phyloP scores from a whole-genome alignment of 176 grass and related monocot genomes.

The Carex littledalei region DNA sequence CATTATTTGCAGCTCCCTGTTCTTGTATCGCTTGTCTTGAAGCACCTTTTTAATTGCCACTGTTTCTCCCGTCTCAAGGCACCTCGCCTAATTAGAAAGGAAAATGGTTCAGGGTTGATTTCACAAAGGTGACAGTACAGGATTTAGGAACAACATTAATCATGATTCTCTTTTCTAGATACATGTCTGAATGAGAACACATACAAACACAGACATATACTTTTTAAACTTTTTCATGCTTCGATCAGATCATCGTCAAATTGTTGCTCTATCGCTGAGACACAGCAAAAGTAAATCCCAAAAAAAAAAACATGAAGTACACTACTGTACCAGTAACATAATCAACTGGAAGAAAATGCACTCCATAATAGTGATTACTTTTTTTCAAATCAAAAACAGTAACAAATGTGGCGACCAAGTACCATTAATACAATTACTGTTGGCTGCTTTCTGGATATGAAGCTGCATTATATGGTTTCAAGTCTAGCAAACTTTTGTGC shows the following conservation, averaged over 20 bases:
- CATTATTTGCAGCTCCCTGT: slow-evolving; percentile 73
- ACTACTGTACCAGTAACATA: not conserved
- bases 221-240: too few relatives aligned
- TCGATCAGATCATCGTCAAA: not conserved
- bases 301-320: not conserved
- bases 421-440: not conserved
- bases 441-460: not conserved
- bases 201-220: not conserved
- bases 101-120: slow-evolving; percentile 2
- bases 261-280: not conserved
- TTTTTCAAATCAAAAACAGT: not conserved
- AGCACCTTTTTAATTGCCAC: slow-evolving; percentile 84
- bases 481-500: not conserved
- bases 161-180: not conserved
- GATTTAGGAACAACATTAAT: not conserved
- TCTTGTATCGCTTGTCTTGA: slow-evolving; percentile 79
- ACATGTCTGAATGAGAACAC: not conserved
- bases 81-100: slow-evolving; percentile 45
- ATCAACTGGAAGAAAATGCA: not conserved
- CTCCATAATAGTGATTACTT: not conserved
- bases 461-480: not conserved
- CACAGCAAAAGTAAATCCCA: not conserved
- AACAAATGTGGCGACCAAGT: not conserved
- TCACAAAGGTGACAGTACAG: not conserved
- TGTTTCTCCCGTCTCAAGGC: slow-evolving; percentile 65